Evolutionary conservation across 495 filamentous ascomycete genomes (phyloP), one percentile per base, ranked within the genome.

Genomic region (Xylaria palmicola): DNA sequence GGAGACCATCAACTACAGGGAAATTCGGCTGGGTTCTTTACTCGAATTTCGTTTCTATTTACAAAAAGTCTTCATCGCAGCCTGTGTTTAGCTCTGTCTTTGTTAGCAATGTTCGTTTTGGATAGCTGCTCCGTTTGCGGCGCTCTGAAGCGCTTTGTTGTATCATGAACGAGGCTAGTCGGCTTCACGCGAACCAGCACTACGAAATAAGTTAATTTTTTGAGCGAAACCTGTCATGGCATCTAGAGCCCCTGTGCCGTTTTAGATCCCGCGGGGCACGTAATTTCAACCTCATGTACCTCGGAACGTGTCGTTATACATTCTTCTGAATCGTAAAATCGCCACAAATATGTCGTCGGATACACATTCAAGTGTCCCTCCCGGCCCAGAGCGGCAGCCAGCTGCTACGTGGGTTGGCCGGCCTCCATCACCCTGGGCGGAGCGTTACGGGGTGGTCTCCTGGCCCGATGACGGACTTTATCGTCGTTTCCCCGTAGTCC

Each of bases 101-200:
- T 51, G 45, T 59, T 27, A 10, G 44, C 22, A 49, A 30, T 34
- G 43, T n/a, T n/a, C n/a, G 22, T 27, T 29, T 12, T 39, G 19
- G 8, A 41, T 41, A 37, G 22, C 22, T 12, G 45, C 34, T 39
- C 56, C 45, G 56, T 59, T 59, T 59, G 13, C 56, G 10, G 56
- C 36, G 15, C 15, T 22, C 30, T 48, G n/a, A n/a, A n/a, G n/a
- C n/a, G 56, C 56, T 59, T 59, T 59, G 56, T 59, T 43, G 43
- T 19, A 8, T 15, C 3, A 2, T 10, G 22, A n/a, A 13, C 29
- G 27, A 37, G 8, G 9, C 49, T 30, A 17, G 26, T 24, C 3
- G 15, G 26, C 26, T 30, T n/a, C n/a, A n/a, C n/a, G 19, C 47
- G 7, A 30, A 34, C 13, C 7, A 51, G 20, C 24, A 10, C 29